Evolutionary conservation across 2,329 filamentous ascomycete species (phyloP).

Genomic region (Fusarium hainanense): DNA sequence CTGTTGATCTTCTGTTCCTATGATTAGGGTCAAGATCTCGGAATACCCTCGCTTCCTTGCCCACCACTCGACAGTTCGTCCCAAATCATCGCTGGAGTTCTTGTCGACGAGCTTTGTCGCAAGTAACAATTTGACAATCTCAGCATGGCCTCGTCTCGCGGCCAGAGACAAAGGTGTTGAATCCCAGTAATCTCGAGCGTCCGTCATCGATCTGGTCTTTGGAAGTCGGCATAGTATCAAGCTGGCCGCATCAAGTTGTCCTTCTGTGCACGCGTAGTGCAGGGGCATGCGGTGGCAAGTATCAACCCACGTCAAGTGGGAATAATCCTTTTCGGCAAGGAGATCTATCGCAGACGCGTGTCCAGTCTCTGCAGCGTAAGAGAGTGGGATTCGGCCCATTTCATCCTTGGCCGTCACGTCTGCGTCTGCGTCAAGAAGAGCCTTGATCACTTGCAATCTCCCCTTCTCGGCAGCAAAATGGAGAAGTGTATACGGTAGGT

Average conservation of each 20-base stretch:
- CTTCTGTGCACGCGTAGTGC: not conserved
- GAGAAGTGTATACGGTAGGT: too few relatives aligned
- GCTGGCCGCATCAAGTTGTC: not conserved
- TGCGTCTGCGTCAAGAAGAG: too few relatives aligned
- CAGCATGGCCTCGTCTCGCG: accelerated
- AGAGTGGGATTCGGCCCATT: too few relatives aligned
- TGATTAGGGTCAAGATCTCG: not conserved
- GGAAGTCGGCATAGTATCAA: not conserved
- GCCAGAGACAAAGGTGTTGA: not conserved
- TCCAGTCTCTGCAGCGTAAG: too few relatives aligned
- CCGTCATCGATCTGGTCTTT: not conserved
- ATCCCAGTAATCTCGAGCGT: accelerated
- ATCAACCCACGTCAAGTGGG: accelerated
- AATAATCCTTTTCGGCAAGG: not conserved
- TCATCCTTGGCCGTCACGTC: too few relatives aligned
- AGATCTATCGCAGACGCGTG: not conserved
- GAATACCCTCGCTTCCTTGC: not conserved
- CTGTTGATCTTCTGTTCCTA: not conserved
- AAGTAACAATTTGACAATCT: accelerated
- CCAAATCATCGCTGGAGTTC: not conserved
- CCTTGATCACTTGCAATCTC: too few relatives aligned
- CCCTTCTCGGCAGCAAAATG: too few relatives aligned
- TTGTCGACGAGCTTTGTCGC: not conserved
- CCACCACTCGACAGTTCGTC: not conserved
- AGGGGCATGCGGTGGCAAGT: accelerated